phyloP scores from a whole-genome alignment of 73 alveolate species.

The Paramecium pentaurelia region DNA sequence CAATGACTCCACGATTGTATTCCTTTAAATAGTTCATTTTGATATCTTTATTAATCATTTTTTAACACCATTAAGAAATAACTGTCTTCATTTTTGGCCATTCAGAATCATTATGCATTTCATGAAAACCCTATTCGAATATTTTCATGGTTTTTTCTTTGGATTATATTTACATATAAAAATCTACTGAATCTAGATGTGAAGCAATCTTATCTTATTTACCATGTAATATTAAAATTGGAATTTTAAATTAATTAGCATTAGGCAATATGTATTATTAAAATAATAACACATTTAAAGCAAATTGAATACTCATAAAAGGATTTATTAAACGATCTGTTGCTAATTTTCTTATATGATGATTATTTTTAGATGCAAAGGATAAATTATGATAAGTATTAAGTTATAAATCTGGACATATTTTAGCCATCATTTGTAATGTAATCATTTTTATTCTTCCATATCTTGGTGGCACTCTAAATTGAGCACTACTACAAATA shows the following conservation, averaged over 20 bases:
- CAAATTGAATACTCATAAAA: conserved; percentile 35
- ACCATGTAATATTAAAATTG: conserved; percentile 17
- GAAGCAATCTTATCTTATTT: conserved; percentile 32
- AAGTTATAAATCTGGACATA: conserved; percentile 32
- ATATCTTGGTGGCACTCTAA: conserved; percentile 12
- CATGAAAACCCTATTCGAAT: conserved; percentile 21
- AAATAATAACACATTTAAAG: not conserved
- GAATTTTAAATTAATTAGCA: conserved; percentile 2
- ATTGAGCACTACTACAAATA: conserved; percentile 12
- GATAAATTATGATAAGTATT: conserved; percentile 31
- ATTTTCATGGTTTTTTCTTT: conserved; percentile 22
- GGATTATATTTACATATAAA: not conserved
- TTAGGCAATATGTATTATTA: conserved; percentile 18
- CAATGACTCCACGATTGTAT: not conserved
- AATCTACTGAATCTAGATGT: conserved; percentile 37
- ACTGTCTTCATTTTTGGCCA: conserved; percentile 43
- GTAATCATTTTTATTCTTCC: conserved; percentile 17
- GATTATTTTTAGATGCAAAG: conserved; percentile 40
- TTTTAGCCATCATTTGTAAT: not conserved
- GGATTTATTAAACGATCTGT: conserved; percentile 2
- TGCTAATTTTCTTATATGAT: conserved; percentile 16
- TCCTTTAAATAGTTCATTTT: not conserved
- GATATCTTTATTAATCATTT: not conserved
- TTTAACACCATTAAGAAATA: conserved; percentile 27
- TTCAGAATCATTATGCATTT: conserved; percentile 43